Conservation (phyloP, 352 stramenopile species). For the Pythium periplocum region DNA sequence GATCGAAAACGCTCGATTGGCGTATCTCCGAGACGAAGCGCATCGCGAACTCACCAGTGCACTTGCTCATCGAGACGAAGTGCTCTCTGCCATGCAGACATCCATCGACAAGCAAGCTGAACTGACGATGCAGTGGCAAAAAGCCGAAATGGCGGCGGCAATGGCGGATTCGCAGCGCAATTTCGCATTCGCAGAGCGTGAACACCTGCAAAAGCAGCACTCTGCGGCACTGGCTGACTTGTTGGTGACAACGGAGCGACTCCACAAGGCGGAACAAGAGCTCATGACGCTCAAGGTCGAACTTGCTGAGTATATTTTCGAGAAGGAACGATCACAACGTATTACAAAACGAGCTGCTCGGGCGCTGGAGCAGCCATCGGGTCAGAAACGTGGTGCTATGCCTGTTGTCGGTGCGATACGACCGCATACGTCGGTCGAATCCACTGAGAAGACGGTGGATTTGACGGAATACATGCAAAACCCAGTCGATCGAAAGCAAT, state of each 20-base stretch:
- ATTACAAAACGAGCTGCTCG: conserved; percentile 28
- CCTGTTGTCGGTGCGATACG: no score
- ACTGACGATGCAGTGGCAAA: conserved; percentile 41
- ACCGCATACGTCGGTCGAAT: no score
- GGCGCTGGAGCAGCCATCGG: conserved; percentile 4
- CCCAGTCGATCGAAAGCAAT: conserved; percentile 11
- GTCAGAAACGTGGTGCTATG: no score
- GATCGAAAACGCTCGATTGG: conserved; percentile 26
- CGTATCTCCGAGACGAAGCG: conserved; percentile 22
- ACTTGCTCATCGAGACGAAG: conserved; percentile 40
- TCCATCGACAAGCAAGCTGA: conserved; percentile 41
- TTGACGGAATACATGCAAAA: no score
- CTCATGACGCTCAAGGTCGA: conserved; percentile 54
- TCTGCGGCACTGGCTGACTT: conserved; percentile 38
- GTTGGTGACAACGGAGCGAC: conserved; percentile 32
- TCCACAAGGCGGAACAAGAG: conserved; percentile 41
- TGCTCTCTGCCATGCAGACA: conserved; percentile 38
- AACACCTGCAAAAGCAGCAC: conserved; percentile 41
- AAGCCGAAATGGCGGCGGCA: conserved; percentile 44
- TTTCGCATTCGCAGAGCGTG: conserved; percentile 50
- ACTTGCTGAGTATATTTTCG: conserved; percentile 61
- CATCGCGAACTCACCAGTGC: conserved; percentile 24
- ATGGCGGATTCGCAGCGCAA: conserved; percentile 69
- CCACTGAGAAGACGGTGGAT: no score
- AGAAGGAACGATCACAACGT: conserved; percentile 44